Conservation (phyloP, 208 protist genomes). For the Acanthamoeba castellanii region DNA sequence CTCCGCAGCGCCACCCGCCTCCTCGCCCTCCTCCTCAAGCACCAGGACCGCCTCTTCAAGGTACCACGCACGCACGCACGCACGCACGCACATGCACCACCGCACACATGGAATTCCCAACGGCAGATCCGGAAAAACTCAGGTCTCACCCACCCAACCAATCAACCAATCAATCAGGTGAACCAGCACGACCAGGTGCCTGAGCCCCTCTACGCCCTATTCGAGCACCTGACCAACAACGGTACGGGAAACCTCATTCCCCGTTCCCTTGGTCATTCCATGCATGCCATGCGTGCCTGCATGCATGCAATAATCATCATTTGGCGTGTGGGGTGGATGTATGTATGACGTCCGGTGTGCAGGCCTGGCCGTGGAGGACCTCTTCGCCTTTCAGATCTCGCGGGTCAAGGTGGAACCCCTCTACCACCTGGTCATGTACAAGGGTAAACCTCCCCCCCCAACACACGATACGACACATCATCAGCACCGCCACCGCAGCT, state of each 20-base stretch:
- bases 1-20: background rate
- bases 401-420: background rate
- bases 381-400: conserved; percentile 1
- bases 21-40: background rate
- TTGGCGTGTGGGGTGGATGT: too few species aligned
- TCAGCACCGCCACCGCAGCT: too few species aligned
- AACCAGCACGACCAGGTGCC: background rate
- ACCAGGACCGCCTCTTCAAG: conserved; percentile 5
- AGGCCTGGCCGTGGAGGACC: conserved; percentile 1
- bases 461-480: too few species aligned
- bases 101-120: too few species aligned
- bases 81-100: too few species aligned
- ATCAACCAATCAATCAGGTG: too few species aligned
- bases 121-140: too few species aligned
- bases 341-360: too few species aligned
- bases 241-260: background rate
- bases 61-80: too few species aligned
- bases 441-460: background rate
- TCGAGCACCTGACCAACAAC: background rate
- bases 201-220: background rate
- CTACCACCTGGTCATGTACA: background rate
- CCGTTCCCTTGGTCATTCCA: background rate
- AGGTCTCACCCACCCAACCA: too few species aligned
- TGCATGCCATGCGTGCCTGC: too few species aligned
- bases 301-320: too few species aligned